A percentile compares a stretch with the other conserved stretches of the same genome.
These are phyloP conservation scores for Cercophora newfieldiana DNA, from an alignment of 495 filamentous ascomycete species.

Conservation along the genomic window DNA sequence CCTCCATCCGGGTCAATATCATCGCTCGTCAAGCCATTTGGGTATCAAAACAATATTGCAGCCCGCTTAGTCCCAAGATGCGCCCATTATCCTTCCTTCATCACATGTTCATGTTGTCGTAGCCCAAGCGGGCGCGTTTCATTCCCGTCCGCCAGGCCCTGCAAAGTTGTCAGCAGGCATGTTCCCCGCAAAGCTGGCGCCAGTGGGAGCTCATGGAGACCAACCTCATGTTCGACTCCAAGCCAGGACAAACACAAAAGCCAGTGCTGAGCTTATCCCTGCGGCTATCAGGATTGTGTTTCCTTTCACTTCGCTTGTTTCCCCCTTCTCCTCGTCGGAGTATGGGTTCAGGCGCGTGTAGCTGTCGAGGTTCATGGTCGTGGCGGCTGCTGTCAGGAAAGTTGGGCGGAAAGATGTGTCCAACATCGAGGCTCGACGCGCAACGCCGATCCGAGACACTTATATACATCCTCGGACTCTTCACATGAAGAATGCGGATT, in stretches of 20 bases:
- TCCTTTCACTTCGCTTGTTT: not conserved
- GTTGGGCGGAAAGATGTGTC: not conserved
- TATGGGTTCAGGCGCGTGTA: constrained; percentile 30
- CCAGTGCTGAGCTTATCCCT: constrained; percentile 10
- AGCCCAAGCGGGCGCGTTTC: not conserved
- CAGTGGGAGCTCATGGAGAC: not conserved
- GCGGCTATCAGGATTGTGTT: constrained; percentile 8
- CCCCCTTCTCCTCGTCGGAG: constrained; percentile 22
- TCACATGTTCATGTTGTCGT: not conserved
- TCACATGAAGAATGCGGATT: constrained; percentile 6
- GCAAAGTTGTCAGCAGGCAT: not conserved
- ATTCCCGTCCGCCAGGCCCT: not conserved
- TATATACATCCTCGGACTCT: not conserved
- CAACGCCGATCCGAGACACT: not conserved
- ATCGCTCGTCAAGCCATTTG: not conserved
- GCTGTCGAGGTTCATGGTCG: constrained; percentile 34
- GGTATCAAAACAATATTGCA: constrained; percentile 12
- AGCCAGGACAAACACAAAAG: constrained; percentile 6
- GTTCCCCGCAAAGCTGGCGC: not conserved
- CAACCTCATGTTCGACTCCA: not conserved
- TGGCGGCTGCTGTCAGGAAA: not conserved
- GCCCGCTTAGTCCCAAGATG: not conserved
- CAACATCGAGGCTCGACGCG: not conserved
- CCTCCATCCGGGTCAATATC: not conserved
- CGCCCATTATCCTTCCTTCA: not conserved